Percentiles rank a stretch among this genome's conserved stretches.
phyloP scores from a whole-genome alignment of 2,329 filamentous ascomycete species.

The Botrytis elliptica region DNA sequence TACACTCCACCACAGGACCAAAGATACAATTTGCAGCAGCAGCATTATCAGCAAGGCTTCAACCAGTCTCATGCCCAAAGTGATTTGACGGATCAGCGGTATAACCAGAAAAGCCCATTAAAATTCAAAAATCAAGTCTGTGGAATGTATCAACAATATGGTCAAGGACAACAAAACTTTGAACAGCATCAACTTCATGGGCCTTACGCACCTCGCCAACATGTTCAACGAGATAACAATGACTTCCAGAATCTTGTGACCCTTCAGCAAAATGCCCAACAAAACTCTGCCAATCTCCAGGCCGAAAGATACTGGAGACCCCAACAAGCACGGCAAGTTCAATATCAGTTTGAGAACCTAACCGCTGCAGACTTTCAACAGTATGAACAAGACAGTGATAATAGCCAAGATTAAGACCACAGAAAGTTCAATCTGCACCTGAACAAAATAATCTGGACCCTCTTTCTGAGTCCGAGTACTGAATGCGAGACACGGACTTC shows the following conservation, averaged over 20 bases:
- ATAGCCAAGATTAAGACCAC: background rate
- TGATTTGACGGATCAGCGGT: background rate
- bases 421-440: background rate
- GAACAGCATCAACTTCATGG: background rate
- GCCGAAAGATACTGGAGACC: background rate
- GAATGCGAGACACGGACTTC: background rate
- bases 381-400: background rate
- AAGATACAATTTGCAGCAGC: background rate
- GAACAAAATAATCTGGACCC: too few relatives aligned
- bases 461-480: background rate
- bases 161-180: background rate
- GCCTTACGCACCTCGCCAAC: background rate
- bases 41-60: background rate
- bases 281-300: background rate
- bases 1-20: background rate
- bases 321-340: background rate
- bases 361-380: background rate
- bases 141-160: background rate
- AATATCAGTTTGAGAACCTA: background rate
- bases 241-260: background rate
- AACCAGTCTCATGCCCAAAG: background rate
- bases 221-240: too few relatives aligned
- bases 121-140: background rate
- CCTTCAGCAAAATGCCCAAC: background rate
- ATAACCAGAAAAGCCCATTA: background rate